Base-by-base conservation (phyloP, 2,329 filamentous ascomycete genomes). In the Aspergillus texensis region DNA sequence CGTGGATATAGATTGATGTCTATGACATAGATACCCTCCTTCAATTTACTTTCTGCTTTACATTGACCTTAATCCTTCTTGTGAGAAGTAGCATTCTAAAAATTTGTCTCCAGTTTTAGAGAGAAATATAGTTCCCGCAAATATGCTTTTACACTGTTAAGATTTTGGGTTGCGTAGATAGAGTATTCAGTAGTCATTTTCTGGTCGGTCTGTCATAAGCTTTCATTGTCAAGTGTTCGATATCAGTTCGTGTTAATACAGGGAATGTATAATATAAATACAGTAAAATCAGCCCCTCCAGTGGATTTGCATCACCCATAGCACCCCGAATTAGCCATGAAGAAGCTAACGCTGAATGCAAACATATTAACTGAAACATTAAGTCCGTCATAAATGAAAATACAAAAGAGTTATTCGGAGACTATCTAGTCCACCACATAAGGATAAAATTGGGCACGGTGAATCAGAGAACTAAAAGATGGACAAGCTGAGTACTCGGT, bases 21-120 rank as follows among this genome's bases (percentile, higher is more conserved):
- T 65, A 63, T 56, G 63, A 65, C 62, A 61, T 65, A 62, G 64
- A 68, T 69, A 69, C 67, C 67, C 67, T 68, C 60, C 56, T 58
- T 67, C 46, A 56, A 62, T 60, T 50, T 45, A 28, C 41, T 32
- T 53, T 32, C 28, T 32, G 2, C 45, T 43, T 58, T 36, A 46
- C 30, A 43, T 52, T 53, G n/a, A 39, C 36, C 24, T 39, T 21
- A 52, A 10, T 12, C 28, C 9, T 30, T 11, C 0, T 32, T 21
- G 16, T 53, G 24, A n/a, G 24, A 41, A 41, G 6, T 41, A 41
- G 16, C 8, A 9, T 41, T 41, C 16, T 41, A 4, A 4, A 6
- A 41, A 19, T n/a, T 19, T 14, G 34, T 39, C 43, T 24, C 21
- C 21, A 24, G 43, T 5, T 46, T 14, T 39, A 5, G 34, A 28